phyloP scores from a whole-genome alignment of 2,329 filamentous ascomycete species.

The Mariannaea elegans region DNA sequence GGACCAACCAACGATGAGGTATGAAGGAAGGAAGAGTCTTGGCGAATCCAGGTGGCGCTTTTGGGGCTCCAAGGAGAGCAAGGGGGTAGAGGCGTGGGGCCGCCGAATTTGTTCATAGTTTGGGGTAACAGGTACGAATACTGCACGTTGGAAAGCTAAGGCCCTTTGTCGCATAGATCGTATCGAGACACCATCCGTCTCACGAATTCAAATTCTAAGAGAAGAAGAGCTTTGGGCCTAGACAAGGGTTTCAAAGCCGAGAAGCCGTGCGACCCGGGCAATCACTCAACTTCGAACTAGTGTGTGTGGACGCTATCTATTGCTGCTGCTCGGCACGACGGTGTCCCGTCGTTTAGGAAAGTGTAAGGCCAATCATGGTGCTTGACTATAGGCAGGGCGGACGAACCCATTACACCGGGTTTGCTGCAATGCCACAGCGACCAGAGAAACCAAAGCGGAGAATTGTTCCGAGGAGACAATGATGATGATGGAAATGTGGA shows the following conservation, averaged over 20 bases:
- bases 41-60: too few species aligned
- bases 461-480: neutral
- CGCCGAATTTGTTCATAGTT: neutral
- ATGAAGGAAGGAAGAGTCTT: neutral
- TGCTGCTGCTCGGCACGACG: constrained; percentile 1
- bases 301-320: constrained; percentile 1
- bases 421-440: neutral
- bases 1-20: neutral
- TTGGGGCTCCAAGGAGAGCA: neutral
- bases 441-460: neutral
- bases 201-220: neutral
- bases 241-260: neutral
- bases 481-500: neutral
- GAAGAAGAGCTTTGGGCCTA: neutral
- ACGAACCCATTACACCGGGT: too few species aligned
- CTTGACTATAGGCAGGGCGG: too few species aligned
- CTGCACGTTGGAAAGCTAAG: neutral
- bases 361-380: neutral
- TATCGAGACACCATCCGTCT: constrained; percentile 1
- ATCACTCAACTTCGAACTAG: neutral
- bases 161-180: constrained; percentile 15
- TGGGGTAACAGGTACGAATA: neutral
- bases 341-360: neutral
- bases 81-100: neutral
- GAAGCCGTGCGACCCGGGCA: neutral